Conservation (phyloP, 371 early-diverging fungal genomes). For the Cokeromyces recurvatus region DNA sequence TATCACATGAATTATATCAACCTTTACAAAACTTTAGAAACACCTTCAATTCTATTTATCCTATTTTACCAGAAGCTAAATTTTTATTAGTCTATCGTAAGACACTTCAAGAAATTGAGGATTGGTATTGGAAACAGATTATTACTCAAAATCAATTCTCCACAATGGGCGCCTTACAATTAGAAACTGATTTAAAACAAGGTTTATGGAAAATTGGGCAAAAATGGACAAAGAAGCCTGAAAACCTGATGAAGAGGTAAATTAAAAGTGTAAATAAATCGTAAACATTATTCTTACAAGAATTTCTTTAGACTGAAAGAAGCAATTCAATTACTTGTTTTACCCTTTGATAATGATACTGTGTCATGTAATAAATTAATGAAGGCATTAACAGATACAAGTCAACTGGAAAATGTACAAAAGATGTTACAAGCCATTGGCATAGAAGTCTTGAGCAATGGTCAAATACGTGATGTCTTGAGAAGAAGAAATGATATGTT, state of each 20-base stretch:
- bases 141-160: constrained; percentile 59
- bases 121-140: constrained; percentile 57
- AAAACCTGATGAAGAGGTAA: constrained; percentile 50
- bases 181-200: constrained; percentile 49
- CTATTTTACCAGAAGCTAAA: constrained; percentile 40
- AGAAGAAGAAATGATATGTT: constrained; percentile 39
- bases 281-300: not conserved
- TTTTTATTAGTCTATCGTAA: constrained; percentile 43
- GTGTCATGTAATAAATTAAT: constrained; percentile 36
- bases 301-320: constrained; percentile 37
- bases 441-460: constrained; percentile 29
- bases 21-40: constrained; percentile 49
- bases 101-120: constrained; percentile 53
- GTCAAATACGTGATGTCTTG: constrained; percentile 39
- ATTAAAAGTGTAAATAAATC: not conserved
- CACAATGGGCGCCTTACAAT: constrained; percentile 43
- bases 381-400: constrained; percentile 36
- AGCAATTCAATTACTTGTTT: constrained; percentile 31
- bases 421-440: constrained; percentile 29
- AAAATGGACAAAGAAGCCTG: constrained; percentile 49
- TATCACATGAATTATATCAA: constrained; percentile 60
- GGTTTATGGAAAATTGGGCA: constrained; percentile 56
- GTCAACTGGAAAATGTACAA: constrained; percentile 16
- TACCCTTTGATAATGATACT: constrained; percentile 24
- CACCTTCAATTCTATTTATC: constrained; percentile 42